Conservation (phyloP, 1,284 basidiomycete genomes). For the Naganishia sp. region DNA sequence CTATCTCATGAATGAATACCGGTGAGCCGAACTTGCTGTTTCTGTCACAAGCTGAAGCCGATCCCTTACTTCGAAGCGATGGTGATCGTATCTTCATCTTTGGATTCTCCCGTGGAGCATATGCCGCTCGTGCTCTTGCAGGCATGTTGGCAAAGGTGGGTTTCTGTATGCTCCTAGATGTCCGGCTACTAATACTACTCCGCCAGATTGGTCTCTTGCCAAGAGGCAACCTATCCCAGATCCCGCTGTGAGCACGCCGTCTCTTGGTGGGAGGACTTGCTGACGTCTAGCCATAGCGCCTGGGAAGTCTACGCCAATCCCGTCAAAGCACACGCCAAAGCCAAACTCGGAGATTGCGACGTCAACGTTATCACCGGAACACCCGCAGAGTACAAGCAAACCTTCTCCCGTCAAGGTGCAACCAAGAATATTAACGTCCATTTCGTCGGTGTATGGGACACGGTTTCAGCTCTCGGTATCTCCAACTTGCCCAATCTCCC, state of each 20-base stretch:
- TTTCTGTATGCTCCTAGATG: neutral
- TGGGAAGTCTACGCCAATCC: slow-evolving; percentile 43
- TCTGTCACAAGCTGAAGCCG: neutral
- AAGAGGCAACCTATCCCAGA: slow-evolving; percentile 33
- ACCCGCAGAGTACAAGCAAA: slow-evolving; percentile 36
- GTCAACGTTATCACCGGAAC: slow-evolving; percentile 22
- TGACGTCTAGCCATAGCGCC: slow-evolving; percentile 31
- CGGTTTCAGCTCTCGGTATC: slow-evolving; percentile 27
- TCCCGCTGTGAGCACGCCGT: slow-evolving; percentile 16
- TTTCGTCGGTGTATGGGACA: slow-evolving; percentile 46
- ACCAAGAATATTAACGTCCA: slow-evolving; percentile 41
- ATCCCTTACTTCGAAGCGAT: slow-evolving; percentile 26
- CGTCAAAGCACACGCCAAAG: slow-evolving; percentile 13
- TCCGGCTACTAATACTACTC: neutral
- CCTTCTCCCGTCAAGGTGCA: slow-evolving; percentile 36
- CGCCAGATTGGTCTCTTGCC: slow-evolving; percentile 32
- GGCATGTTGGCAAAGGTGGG: slow-evolving; percentile 47
- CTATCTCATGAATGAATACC: slow-evolving; percentile 28
- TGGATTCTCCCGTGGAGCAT: slow-evolving; percentile 54
- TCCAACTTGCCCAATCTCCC: slow-evolving; percentile 36
- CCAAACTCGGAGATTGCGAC: slow-evolving; percentile 19
- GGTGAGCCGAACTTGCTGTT: neutral
- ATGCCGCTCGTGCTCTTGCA: slow-evolving; percentile 52
- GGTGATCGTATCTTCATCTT: slow-evolving; percentile 54
- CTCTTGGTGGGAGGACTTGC: neutral